phyloP scores from a whole-genome alignment of 495 filamentous ascomycete genomes.

The Daldinia loculata region DNA sequence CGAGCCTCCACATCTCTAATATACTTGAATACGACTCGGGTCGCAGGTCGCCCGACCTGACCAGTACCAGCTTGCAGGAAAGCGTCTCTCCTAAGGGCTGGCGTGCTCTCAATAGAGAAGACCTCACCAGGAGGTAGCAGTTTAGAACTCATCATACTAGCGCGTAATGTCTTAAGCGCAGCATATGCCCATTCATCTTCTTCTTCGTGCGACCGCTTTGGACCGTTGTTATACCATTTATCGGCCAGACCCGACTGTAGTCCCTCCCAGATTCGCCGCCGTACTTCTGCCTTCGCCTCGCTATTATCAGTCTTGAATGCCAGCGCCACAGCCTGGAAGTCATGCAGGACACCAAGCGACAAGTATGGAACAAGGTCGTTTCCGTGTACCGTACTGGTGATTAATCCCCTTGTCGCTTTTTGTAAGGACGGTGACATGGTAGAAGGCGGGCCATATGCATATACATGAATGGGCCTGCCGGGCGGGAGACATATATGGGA shows the following conservation, averaged over 20 bases:
- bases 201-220: slow-evolving; percentile 47
- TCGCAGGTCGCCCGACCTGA: slow-evolving; percentile 67
- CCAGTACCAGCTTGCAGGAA: slow-evolving; percentile 54
- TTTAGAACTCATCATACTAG: slow-evolving; percentile 74
- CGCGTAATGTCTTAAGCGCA: slow-evolving; percentile 70
- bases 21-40: slow-evolving; percentile 71
- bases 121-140: slow-evolving; percentile 80
- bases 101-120: slow-evolving; percentile 72
- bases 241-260: slow-evolving; percentile 59
- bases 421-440: slow-evolving; percentile 77
- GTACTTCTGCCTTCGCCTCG: slow-evolving; percentile 70
- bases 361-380: slow-evolving; percentile 78
- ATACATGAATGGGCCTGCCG: slow-evolving; percentile 77
- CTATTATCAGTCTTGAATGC: slow-evolving; percentile 76
- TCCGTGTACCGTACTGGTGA: slow-evolving; percentile 78
- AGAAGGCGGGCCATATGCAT: slow-evolving; percentile 79
- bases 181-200: slow-evolving; percentile 77
- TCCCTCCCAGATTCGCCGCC: slow-evolving; percentile 70
- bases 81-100: slow-evolving; percentile 66
- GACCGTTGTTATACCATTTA: slow-evolving; percentile 53
- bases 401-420: slow-evolving; percentile 74
- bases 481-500: slow-evolving; percentile 64
- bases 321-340: slow-evolving; percentile 74
- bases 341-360: slow-evolving; percentile 77
- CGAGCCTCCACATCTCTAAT: slow-evolving; percentile 70